Base-by-base conservation (phyloP, 306 rosid species). In the Luffa aegyptiaca region DNA sequence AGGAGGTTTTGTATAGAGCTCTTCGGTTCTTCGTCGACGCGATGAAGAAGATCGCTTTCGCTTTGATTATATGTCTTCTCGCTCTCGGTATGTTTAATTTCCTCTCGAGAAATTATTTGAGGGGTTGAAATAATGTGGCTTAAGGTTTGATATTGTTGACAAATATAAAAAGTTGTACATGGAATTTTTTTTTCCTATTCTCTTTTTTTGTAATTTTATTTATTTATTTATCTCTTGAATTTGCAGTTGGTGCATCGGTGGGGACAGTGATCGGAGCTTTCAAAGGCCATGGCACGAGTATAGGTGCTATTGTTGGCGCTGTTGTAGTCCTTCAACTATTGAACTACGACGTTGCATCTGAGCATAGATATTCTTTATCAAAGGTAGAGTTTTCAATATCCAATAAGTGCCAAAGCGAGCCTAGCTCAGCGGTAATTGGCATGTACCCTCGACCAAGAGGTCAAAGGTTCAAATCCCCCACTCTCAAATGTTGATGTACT, bases 221-320 rank as follows among this genome's bases (percentile, higher is more conserved):
- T 59, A 0, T 21, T 21, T 8, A 1, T 35, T 64, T 64, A 35
- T 18, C 8, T 11, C 52, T n/a, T 21, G 62, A 49, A 26, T 66
- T 26, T 82, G 55, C 36, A 88, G 91, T 87, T 37, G 91, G 91
- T 41, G 87, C 87, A 49, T 1, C 77, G 2, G 64, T 81, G 77
- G 91, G 89, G 55, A 51, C 77, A 35, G 57, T 81, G 36, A 49
- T 82, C 77, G 91, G 91, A 39, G 89, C 91, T 68, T 64, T 88
- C 63, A 81, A 79, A 79, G 91, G 89, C 37, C 91, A 88, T 64
- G 86, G 89, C 33, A 82, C 85, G 7, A 56, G 65, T 13, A 78
- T 76, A 42, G 84, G 88, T 31, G 80, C 85, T 37, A 35, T 88
- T 12, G 77, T 82, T 0, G 91, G 91, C 33, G 88, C 91, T 1